These are phyloP conservation scores for Nemania abortiva DNA, from an alignment of 2,329 filamentous ascomycete species.

Conservation along the genomic window DNA sequence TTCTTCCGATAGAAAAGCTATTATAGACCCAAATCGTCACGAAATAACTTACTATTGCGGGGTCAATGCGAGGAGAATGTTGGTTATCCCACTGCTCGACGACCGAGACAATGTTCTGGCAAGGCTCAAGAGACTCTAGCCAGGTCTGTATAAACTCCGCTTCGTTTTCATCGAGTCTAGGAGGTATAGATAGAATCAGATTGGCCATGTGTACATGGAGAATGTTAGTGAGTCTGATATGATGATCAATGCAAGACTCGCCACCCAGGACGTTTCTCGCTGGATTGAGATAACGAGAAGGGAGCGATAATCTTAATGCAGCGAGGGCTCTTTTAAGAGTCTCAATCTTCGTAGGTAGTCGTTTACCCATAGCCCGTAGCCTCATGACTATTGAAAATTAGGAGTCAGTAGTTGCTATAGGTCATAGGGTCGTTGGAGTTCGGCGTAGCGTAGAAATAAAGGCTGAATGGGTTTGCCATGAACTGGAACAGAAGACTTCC, in stretches of 20 bases:
- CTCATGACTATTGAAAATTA: conserved; percentile 28
- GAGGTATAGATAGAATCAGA: conserved; percentile 41
- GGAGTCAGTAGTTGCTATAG: conserved; percentile 10
- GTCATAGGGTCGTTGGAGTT: not conserved
- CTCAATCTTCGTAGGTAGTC: conserved; percentile 28
- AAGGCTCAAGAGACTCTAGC: conserved; percentile 49
- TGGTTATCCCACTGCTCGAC: conserved; percentile 52
- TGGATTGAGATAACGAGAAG: conserved; percentile 49
- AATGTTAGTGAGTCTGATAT: conserved; percentile 44
- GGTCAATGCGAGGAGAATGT: conserved; percentile 50
- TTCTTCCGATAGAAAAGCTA: not conserved
- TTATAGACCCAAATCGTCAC: not conserved
- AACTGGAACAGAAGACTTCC: not conserved
- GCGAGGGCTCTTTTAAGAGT: conserved; percentile 42
- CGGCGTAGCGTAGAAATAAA: not conserved
- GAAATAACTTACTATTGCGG: conserved; percentile 46
- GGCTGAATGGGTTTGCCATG: not conserved
- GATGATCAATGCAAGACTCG: conserved; percentile 48
- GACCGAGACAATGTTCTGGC: conserved; percentile 49
- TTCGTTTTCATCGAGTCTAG: conserved; percentile 30
- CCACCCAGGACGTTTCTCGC: conserved; percentile 49
- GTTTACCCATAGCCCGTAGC: conserved; percentile 40
- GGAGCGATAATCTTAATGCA: conserved; percentile 49
- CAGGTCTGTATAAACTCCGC: conserved; percentile 47
- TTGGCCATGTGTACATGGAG: conserved; percentile 47